These are phyloP conservation scores for Prunus yedoensis DNA, from an alignment of 331 rosid species.

Conservation along the genomic window DNA sequence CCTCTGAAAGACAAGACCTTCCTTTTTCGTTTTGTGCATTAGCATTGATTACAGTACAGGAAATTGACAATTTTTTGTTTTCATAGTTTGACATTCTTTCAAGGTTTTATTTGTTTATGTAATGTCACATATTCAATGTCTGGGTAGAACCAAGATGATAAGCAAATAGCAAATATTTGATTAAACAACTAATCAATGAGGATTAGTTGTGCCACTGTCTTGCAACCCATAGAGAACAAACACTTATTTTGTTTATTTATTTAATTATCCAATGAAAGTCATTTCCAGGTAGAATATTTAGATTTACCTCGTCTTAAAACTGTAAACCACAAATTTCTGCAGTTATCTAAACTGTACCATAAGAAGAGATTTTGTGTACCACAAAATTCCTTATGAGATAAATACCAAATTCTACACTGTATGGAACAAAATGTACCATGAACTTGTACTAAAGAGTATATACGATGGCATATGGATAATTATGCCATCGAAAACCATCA, in stretches of 20 bases:
- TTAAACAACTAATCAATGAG: neutral
- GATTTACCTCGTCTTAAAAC: neutral
- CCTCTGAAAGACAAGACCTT: too few relatives aligned
- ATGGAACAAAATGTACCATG: neutral
- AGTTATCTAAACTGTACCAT: neutral
- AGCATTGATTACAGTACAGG: slow-evolving; percentile 4
- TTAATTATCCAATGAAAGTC: neutral
- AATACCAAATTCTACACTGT: neutral
- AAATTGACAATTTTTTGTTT: neutral
- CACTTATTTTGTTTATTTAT: too few relatives aligned
- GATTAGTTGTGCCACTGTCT: neutral
- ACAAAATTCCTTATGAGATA: neutral
- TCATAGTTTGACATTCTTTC: slow-evolving; percentile 3
- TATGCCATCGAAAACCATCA: slow-evolving; percentile 7
- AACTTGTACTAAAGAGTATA: neutral
- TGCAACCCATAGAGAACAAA: neutral
- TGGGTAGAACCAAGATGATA: neutral
- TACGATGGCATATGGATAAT: neutral
- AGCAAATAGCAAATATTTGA: neutral
- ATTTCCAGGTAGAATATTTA: neutral
- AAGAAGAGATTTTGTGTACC: neutral
- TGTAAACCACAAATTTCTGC: neutral
- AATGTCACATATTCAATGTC: neutral
- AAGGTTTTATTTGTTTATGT: neutral
- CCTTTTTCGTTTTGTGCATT: neutral